Evolutionary conservation across 306 rosid species (phyloP).

Genomic region (Cicer bijugum): DNA sequence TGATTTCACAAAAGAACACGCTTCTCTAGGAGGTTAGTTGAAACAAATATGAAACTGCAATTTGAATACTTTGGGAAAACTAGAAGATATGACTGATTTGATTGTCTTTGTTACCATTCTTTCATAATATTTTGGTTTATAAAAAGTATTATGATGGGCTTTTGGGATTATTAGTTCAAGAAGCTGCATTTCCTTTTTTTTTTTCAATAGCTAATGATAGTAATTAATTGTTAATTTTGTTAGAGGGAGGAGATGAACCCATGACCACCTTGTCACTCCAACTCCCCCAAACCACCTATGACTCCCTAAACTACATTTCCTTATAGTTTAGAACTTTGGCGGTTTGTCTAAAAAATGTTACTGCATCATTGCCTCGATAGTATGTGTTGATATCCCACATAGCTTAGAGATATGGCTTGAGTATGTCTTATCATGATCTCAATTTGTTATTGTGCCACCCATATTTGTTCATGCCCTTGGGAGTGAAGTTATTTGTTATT

Average conservation of each 20-base stretch:
- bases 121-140: conserved; percentile 9
- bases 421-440: background rate
- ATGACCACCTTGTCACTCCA: too few relatives aligned
- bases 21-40: too few relatives aligned
- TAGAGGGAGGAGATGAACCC: too few relatives aligned
- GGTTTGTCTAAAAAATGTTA: background rate
- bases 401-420: background rate
- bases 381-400: background rate
- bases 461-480: background rate
- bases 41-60: too few relatives aligned
- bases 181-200: background rate
- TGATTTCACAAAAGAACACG: too few relatives aligned
- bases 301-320: background rate
- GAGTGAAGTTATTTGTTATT: background rate
- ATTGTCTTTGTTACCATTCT: background rate
- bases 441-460: background rate
- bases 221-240: too few relatives aligned
- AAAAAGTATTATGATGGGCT: background rate
- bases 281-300: too few relatives aligned
- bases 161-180: background rate
- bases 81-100: background rate
- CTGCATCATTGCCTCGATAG: background rate
- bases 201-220: too few relatives aligned
- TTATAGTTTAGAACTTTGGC: background rate
- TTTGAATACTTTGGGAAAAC: too few relatives aligned